Percentiles rank a stretch among this genome's conserved stretches.
phyloP scores from a whole-genome alignment of 306 rosid species.

The Castanea crenata region DNA sequence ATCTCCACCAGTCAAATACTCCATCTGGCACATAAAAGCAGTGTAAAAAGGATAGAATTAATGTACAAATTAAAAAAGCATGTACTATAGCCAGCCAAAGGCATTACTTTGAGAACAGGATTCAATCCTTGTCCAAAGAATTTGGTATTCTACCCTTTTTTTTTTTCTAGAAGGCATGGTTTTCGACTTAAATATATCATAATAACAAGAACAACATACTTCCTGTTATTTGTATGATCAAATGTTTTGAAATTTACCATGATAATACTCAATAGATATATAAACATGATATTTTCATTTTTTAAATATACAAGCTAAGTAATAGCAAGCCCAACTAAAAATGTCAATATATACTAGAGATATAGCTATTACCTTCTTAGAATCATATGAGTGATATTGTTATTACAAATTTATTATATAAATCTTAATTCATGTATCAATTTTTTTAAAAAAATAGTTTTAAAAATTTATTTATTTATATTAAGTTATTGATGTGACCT shows the following conservation, averaged over 20 bases:
- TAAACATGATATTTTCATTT: not conserved
- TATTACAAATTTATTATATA: no score
- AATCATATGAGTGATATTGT: not conserved
- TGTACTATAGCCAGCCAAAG: not conserved
- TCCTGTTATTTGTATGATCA: not conserved
- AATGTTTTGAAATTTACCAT: not conserved
- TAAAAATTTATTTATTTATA: no score
- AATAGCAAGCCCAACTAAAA: not conserved
- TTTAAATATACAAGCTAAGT: not conserved
- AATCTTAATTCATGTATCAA: no score
- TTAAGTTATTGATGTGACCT: no score
- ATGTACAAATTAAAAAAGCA: not conserved
- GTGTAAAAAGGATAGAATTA: not conserved
- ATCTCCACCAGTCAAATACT: conserved; percentile 94
- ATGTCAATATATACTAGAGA: no score
- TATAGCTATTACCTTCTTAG: no score
- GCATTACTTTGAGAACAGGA: no score
- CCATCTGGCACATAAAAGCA: conserved; percentile 57
- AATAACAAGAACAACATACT: not conserved
- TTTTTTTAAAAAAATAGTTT: no score
- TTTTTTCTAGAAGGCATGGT: not conserved
- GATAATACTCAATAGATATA: not conserved
- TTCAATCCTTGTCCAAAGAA: no score
- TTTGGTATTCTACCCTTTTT: no score
- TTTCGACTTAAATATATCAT: not conserved